Percentiles rank a stretch among this genome's conserved stretches.
These are phyloP conservation scores for Suhomyces panamericanus DNA, from an alignment of 1,139 yeast species.

Conservation along the genomic window DNA sequence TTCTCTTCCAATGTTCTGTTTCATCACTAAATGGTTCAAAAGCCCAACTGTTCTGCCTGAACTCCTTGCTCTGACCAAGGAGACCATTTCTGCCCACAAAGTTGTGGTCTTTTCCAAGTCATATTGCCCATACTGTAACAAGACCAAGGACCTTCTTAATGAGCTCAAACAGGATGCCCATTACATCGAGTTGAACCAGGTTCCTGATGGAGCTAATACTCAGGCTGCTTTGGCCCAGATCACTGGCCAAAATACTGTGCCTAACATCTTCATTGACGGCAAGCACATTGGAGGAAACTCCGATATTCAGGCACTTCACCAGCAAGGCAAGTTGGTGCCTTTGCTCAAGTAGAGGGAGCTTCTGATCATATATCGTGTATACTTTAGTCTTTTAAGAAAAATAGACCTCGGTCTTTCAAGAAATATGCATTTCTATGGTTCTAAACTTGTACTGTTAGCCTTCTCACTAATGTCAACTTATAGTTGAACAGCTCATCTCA, in stretches of 20 bases:
- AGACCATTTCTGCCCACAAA: slow-evolving; percentile 19
- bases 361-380: neutral
- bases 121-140: slow-evolving; percentile 32
- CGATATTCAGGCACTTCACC: slow-evolving; percentile 17
- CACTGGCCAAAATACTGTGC: slow-evolving; percentile 22
- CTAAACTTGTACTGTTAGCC: no score
- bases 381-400: no score
- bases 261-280: slow-evolving; percentile 21
- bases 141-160: slow-evolving; percentile 24
- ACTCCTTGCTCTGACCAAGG: slow-evolving; percentile 20
- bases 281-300: slow-evolving; percentile 23
- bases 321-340: slow-evolving; percentile 14
- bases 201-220: slow-evolving; percentile 19
- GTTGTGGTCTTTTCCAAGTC: slow-evolving; percentile 28
- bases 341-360: slow-evolving; percentile 1
- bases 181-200: slow-evolving; percentile 26
- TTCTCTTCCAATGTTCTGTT: slow-evolving; percentile 12
- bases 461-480: no score
- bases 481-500: no score
- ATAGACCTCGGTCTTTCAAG: no score
- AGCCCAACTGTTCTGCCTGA: slow-evolving; percentile 20
- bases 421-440: no score
- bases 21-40: slow-evolving; percentile 14
- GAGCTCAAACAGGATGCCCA: slow-evolving; percentile 19
- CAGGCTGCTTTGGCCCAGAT: slow-evolving; percentile 18